Conservation (phyloP, 495 filamentous ascomycete species). For the Xylaria cubensis region DNA sequence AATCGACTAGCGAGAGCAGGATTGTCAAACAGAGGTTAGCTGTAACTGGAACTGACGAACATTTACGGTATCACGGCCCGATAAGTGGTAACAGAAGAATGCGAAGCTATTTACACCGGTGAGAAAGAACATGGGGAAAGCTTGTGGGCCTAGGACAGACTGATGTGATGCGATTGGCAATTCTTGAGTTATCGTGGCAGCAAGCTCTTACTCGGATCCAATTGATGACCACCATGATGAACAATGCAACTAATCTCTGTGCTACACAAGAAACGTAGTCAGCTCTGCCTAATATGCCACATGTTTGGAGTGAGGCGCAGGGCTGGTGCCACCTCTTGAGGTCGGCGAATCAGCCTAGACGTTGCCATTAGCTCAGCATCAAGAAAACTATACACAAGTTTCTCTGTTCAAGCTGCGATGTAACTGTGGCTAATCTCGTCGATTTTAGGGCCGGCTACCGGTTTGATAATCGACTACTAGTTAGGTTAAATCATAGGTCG, state of each 20-base stretch:
- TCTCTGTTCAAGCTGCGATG: neutral
- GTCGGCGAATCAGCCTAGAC: neutral
- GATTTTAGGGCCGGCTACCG: neutral
- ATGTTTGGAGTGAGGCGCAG: conserved; percentile 6
- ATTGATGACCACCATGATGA: neutral
- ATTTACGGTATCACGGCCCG: no score
- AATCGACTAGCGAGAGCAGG: neutral
- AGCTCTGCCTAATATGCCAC: conserved; percentile 5
- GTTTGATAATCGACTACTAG: neutral
- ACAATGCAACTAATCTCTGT: neutral
- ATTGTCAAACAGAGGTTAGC: neutral
- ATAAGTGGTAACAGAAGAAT: neutral
- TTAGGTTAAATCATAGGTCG: neutral
- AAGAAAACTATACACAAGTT: neutral
- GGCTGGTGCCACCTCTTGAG: neutral
- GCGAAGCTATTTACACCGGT: neutral
- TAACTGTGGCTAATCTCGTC: neutral
- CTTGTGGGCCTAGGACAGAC: neutral
- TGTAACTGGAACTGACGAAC: neutral
- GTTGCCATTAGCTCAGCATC: neutral
- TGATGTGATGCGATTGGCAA: neutral
- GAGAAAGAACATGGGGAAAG: neutral
- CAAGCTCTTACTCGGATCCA: neutral
- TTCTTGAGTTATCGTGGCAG: neutral
- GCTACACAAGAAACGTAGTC: neutral